phyloP scores from a whole-genome alignment of 2,329 filamentous ascomycete genomes.

The Pyricularia grisea region DNA sequence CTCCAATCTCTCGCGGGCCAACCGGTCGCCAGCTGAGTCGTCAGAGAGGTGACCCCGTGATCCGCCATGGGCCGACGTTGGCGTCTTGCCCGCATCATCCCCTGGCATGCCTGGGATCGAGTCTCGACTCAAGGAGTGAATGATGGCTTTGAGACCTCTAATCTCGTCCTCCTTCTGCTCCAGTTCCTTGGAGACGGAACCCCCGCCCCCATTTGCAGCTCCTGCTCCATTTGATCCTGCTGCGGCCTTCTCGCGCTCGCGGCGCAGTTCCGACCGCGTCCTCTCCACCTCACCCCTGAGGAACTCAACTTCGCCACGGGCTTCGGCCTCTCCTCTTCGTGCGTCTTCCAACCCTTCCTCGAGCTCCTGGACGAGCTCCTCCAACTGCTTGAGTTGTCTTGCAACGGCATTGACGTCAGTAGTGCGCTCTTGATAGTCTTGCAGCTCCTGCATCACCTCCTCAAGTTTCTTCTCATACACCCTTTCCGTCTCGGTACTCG shows the following conservation, averaged over 20 bases:
- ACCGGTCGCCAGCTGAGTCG: conserved; percentile 43
- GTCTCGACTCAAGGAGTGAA: conserved; percentile 84
- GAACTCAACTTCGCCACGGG: conserved; percentile 91
- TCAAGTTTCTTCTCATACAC: conserved; percentile 93
- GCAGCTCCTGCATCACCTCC: conserved; percentile 72
- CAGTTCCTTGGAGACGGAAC: conserved; percentile 56
- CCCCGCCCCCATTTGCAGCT: conserved; percentile 14
- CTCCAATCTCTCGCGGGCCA: conserved; percentile 62
- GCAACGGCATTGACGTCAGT: conserved; percentile 91
- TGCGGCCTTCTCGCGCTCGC: conserved; percentile 77
- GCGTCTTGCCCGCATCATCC: conserved; percentile 23
- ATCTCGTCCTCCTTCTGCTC: conserved; percentile 98
- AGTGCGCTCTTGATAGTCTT: conserved; percentile 70
- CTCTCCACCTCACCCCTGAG: conserved; percentile 89
- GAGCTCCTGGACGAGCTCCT: conserved; percentile 91
- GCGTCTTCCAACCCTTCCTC: conserved; percentile 96
- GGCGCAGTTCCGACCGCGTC: conserved; percentile 75
- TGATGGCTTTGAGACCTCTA: conserved; percentile 91
- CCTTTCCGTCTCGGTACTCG: conserved; percentile 87
- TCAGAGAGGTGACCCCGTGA: conserved; percentile 36
- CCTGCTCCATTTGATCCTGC: conserved; percentile 32
- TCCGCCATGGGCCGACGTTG: conserved; percentile 23
- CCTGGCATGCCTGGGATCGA: conserved; percentile 35
- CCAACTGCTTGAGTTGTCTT: conserved; percentile 83
- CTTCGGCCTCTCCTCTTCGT: conserved; percentile 86